These are phyloP conservation scores for Sporothrix curviconia DNA, from an alignment of 2,329 filamentous ascomycete species.

Conservation along the genomic window DNA sequence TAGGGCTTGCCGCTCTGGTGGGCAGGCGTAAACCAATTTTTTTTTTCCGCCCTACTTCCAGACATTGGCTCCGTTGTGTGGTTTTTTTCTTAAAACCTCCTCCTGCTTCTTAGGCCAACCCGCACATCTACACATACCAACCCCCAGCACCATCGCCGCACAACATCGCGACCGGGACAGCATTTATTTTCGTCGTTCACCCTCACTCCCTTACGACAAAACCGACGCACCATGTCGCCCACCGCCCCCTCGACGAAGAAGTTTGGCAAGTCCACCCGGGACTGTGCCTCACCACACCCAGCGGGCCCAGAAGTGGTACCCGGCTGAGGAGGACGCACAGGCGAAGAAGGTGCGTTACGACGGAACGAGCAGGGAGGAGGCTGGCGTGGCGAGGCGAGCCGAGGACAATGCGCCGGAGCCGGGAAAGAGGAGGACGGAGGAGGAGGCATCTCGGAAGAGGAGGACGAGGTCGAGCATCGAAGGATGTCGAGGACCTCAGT, in stretches of 20 bases:
- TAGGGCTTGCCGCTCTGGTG: constrained; percentile 15
- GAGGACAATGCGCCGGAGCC: background rate
- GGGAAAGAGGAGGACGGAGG: background rate
- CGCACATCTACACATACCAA: constrained; percentile 14
- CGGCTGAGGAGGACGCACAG: constrained; percentile 81
- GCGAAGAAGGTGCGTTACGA: constrained; percentile 87
- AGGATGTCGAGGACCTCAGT: background rate
- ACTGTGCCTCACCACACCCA: constrained; percentile 77
- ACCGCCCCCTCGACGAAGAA: constrained; percentile 73
- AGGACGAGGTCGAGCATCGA: background rate
- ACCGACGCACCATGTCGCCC: constrained; percentile 58
- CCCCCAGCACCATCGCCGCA: constrained; percentile 12
- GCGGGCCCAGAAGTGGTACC: constrained; percentile 99
- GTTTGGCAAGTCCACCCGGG: constrained; percentile 87
- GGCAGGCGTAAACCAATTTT: constrained; percentile 17
- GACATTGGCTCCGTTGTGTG: constrained; percentile 9
- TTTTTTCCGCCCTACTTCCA: constrained; percentile 17
- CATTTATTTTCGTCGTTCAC: constrained; percentile 13
- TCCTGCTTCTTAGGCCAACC: constrained; percentile 12
- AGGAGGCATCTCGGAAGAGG: no score
- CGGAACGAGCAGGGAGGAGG: background rate
- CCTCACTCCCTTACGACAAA: constrained; percentile 3
- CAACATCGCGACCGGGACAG: constrained; percentile 13
- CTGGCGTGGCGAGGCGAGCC: background rate
- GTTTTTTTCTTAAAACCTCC: constrained; percentile 15